Percentiles rank a stretch among this genome's conserved stretches.
Evolutionary conservation across 1,284 basidiomycete species (phyloP).

Genomic region (Boletus smithii): DNA sequence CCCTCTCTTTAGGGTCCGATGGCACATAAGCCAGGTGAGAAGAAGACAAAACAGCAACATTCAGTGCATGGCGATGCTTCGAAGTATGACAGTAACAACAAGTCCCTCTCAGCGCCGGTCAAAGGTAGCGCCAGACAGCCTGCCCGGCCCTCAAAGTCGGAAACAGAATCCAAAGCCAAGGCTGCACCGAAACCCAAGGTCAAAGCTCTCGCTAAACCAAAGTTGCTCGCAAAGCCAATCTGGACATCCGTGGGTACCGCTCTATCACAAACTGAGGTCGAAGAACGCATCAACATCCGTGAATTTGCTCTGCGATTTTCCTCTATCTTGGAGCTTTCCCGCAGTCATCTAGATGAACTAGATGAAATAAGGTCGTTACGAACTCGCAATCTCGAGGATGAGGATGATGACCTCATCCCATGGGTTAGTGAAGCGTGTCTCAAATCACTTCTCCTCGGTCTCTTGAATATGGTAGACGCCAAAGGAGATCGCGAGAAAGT

Average conservation of each 20-base stretch:
- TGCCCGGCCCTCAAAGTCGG: conserved; percentile 11
- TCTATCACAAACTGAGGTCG: conserved; percentile 46
- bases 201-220: conserved; percentile 16
- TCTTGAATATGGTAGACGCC: conserved; percentile 52
- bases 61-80: conserved; percentile 3
- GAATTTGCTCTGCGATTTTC: conserved; percentile 70
- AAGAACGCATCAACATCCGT: conserved; percentile 64
- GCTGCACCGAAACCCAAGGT: conserved; percentile 13
- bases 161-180: conserved; percentile 10
- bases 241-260: conserved; percentile 51
- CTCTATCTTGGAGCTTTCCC: conserved; percentile 50
- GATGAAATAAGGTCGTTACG: conserved; percentile 51
- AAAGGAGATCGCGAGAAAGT: conserved; percentile 42
- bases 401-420: conserved; percentile 40
- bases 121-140: conserved; percentile 11
- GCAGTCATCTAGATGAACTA: conserved; percentile 58
- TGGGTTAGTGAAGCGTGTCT: conserved; percentile 65
- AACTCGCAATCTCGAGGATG: conserved; percentile 36
- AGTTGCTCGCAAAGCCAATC: conserved; percentile 37
- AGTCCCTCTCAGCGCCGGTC: conserved; percentile 14
- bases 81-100: conserved; percentile 6
- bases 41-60: conserved; percentile 12
- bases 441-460: conserved; percentile 56
- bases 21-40: conserved; percentile 29
- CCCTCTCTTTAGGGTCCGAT: conserved; percentile 26